phyloP scores from a whole-genome alignment of 140 eudicot genomes.

The Bidens hawaiensis region DNA sequence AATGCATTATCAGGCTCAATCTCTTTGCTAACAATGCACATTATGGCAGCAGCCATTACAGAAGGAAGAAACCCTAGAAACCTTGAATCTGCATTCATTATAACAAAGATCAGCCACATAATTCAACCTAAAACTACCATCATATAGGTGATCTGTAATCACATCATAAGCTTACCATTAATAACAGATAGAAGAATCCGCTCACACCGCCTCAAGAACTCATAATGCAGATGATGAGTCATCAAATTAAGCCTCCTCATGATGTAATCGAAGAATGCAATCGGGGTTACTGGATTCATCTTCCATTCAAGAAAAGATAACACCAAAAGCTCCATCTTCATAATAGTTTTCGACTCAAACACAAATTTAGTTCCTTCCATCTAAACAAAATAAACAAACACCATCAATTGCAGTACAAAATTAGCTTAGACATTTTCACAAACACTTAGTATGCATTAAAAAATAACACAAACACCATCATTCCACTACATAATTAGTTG shows the following conservation, averaged over 20 bases:
- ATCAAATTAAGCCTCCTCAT: conserved; percentile 63
- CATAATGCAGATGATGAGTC: conserved; percentile 47
- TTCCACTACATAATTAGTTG: not conserved
- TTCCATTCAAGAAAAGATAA: conserved; percentile 82
- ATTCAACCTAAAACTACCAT: not conserved
- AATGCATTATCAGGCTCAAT: conserved; percentile 43
- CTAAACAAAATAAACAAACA: conserved; percentile 27
- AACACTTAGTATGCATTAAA: conserved; percentile 26
- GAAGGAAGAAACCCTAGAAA: conserved; percentile 63
- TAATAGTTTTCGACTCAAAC: conserved; percentile 75
- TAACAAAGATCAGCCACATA: conserved; percentile 9
- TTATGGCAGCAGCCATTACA: conserved; percentile 73
- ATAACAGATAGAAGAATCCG: conserved; percentile 49
- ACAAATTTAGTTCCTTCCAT: conserved; percentile 62
- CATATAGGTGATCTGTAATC: not conserved
- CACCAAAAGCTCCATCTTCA: conserved; percentile 90
- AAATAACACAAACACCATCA: too few species aligned
- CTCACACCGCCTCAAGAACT: conserved; percentile 64
- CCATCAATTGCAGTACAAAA: conserved; percentile 1
- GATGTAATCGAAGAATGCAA: conserved; percentile 69
- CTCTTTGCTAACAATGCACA: conserved; percentile 59
- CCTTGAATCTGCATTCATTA: conserved; percentile 57
- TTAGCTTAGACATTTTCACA: conserved; percentile 34
- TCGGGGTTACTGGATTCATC: conserved; percentile 86
- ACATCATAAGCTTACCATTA: conserved; percentile 52